A percentile compares a stretch with the other conserved stretches of the same genome.
Conservation (phyloP, 2,329 filamentous ascomycete genomes). For the Thelonectria discophora region DNA sequence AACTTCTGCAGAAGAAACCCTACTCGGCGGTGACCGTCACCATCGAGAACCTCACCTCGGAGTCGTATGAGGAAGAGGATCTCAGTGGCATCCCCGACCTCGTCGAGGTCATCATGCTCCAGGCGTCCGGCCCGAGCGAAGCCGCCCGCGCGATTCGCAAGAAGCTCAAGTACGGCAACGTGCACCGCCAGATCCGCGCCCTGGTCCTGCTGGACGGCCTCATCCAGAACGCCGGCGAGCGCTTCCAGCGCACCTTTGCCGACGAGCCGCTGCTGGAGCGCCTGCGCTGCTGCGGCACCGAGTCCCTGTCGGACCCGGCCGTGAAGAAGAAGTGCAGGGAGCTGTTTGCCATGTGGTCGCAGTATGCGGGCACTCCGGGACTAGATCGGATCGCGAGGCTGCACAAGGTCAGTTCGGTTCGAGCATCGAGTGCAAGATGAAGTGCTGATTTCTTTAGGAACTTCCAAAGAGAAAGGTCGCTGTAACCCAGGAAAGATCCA, state of each 20-base stretch:
- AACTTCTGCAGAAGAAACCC: constrained; percentile 66
- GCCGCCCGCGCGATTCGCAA: constrained; percentile 92
- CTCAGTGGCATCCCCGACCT: constrained; percentile 91
- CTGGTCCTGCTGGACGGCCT: constrained; percentile 90
- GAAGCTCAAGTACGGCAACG: constrained; percentile 97
- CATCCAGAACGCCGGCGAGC: constrained; percentile 90
- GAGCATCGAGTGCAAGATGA: background rate
- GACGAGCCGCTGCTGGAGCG: constrained; percentile 94
- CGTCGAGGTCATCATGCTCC: constrained; percentile 91
- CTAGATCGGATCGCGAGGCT: constrained; percentile 82
- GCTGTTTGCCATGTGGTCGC: constrained; percentile 88
- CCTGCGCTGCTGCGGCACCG: constrained; percentile 85
- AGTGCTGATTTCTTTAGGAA: constrained; percentile 55
- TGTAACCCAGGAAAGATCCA: constrained; percentile 79
- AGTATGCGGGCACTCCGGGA: constrained; percentile 83
- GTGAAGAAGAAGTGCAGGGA: constrained; percentile 90
- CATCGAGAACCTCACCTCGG: constrained; percentile 88
- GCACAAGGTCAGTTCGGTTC: constrained; percentile 64
- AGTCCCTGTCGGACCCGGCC: constrained; percentile 81
- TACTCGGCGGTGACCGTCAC: constrained; percentile 94
- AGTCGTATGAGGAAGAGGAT: constrained; percentile 90
- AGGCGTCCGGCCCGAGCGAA: constrained; percentile 85
- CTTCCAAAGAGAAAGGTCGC: constrained; percentile 74
- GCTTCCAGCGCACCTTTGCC: constrained; percentile 86
- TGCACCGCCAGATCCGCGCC: constrained; percentile 91